Evolutionary conservation across 495 filamentous ascomycete species (phyloP), one percentile per base, ranked within the genome.

Genomic region (Peziza echinospora): DNA sequence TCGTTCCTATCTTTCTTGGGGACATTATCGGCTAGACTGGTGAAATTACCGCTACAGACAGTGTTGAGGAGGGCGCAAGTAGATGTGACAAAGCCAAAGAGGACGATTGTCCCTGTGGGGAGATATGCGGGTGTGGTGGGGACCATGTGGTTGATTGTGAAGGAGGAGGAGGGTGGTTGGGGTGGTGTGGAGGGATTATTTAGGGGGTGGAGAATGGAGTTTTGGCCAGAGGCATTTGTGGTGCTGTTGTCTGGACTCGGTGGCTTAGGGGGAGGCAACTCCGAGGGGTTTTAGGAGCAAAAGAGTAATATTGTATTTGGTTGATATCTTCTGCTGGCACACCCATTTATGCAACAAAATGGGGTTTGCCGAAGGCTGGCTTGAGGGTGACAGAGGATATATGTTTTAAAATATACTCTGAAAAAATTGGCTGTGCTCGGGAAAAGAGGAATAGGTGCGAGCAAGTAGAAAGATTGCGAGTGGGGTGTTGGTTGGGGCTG

Each of bases 211-310:
- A 77, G 82, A 56, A 78, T 94, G 16, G 85, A 85, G 8, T 82
- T 91, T 72, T 96, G 89, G 89, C 87, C 86, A 0, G 65, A 94
- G 47, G 77, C 87, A 13, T 87, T 87, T 17, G 73, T 92, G 21
- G 87, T 86, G 84, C 77, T 79, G 21, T 70, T 78, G 48, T n/a
- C n/a, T n/a, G 71, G 65, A 44, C 64, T 77, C 7, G 49, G 82
- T 26, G 77, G 78, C 11, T 66, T 66, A 25, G 59, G 64, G 13
- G 62, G 64, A 17, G 62, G 63, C 5, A 60, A 64, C 17, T 64
- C 64, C 13, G 70, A 67, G 9, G 71, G 73, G 52, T 75, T 75
- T 52, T 75, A 53, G 65, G 40, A n/a, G n/a, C n/a, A n/a, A n/a
- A n/a, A n/a, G n/a, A n/a, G n/a, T n/a, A n/a, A n/a, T n/a, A n/a